Percentiles rank a stretch among this genome's conserved stretches.
These are phyloP conservation scores for Passalora sequoiae DNA, from an alignment of 2,329 filamentous ascomycete genomes.

Conservation along the genomic window DNA sequence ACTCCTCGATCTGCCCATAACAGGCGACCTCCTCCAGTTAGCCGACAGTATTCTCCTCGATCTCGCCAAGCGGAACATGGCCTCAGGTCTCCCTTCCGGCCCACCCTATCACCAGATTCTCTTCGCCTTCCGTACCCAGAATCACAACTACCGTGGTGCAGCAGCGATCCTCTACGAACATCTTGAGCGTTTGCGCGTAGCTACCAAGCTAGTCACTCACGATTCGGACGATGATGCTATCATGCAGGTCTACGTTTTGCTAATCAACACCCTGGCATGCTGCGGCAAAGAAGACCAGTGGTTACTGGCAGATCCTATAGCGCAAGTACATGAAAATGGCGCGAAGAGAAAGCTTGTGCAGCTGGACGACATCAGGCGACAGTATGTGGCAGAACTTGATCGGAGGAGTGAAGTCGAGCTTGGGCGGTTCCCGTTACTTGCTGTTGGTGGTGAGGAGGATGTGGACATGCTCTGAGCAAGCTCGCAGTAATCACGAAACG, in stretches of 20 bases:
- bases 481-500: background rate
- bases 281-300: constrained; percentile 81
- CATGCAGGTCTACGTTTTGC: constrained; percentile 73
- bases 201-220: constrained; percentile 19
- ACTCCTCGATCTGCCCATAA: constrained; percentile 71
- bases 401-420: constrained; percentile 80
- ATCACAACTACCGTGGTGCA: constrained; percentile 78
- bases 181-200: constrained; percentile 45
- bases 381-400: constrained; percentile 88
- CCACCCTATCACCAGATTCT: constrained; percentile 82
- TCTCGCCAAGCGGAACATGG: constrained; percentile 61
- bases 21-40: constrained; percentile 63
- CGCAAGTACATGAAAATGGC: constrained; percentile 35
- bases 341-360: constrained; percentile 72
- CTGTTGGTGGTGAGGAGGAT: constrained; percentile 36
- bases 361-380: constrained; percentile 75
- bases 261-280: constrained; percentile 89
- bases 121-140: constrained; percentile 82
- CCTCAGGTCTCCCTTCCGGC: constrained; percentile 17
- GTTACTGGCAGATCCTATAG: constrained; percentile 55
- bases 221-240: constrained; percentile 50
- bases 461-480: constrained; percentile 29
- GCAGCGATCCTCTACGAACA: constrained; percentile 54
- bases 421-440: constrained; percentile 73
- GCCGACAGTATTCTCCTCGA: constrained; percentile 74